These are phyloP conservation scores for Hawksworthiomyces lignivorus DNA, from an alignment of 2,329 filamentous ascomycete genomes.

Conservation along the genomic window DNA sequence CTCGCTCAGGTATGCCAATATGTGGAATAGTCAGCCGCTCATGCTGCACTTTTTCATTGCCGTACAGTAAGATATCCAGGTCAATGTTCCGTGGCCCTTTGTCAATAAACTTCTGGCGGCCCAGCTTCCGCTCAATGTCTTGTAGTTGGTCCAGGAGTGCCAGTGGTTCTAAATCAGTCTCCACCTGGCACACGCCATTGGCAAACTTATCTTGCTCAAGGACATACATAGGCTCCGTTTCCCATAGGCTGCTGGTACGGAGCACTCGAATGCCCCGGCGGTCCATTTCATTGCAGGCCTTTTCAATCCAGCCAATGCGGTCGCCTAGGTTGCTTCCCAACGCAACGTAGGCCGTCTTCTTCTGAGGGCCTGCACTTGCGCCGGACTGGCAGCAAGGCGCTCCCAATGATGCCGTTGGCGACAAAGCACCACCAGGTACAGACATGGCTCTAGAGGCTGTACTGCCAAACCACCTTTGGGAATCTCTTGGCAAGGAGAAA, in stretches of 20 bases:
- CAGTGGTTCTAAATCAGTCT: slow-evolving; percentile 68
- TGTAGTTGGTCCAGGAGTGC: slow-evolving; percentile 75
- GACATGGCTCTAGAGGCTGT: not conserved
- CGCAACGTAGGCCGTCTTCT: slow-evolving; percentile 65
- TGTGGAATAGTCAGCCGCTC: slow-evolving; percentile 80
- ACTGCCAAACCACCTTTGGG: not conserved
- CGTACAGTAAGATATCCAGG: slow-evolving; percentile 83
- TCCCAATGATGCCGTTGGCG: slow-evolving; percentile 2
- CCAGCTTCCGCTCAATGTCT: slow-evolving; percentile 70
- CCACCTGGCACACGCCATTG: slow-evolving; percentile 87
- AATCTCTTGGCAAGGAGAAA: no score
- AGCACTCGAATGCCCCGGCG: slow-evolving; percentile 62
- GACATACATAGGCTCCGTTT: slow-evolving; percentile 96
- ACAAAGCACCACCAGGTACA: no score
- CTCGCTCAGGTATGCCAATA: slow-evolving; percentile 74
- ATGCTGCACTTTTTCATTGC: slow-evolving; percentile 54
- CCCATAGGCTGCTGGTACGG: slow-evolving; percentile 82
- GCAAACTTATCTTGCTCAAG: slow-evolving; percentile 80
- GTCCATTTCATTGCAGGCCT: slow-evolving; percentile 72
- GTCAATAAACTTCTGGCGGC: slow-evolving; percentile 75
- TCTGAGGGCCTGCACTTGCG: not conserved
- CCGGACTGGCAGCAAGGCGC: slow-evolving; percentile 11
- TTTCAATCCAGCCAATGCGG: slow-evolving; percentile 75
- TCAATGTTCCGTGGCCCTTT: slow-evolving; percentile 95
- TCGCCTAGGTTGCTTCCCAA: slow-evolving; percentile 90